phyloP scores from a whole-genome alignment of 2,329 filamentous ascomycete genomes.

The Fusarium sulawesiense region DNA sequence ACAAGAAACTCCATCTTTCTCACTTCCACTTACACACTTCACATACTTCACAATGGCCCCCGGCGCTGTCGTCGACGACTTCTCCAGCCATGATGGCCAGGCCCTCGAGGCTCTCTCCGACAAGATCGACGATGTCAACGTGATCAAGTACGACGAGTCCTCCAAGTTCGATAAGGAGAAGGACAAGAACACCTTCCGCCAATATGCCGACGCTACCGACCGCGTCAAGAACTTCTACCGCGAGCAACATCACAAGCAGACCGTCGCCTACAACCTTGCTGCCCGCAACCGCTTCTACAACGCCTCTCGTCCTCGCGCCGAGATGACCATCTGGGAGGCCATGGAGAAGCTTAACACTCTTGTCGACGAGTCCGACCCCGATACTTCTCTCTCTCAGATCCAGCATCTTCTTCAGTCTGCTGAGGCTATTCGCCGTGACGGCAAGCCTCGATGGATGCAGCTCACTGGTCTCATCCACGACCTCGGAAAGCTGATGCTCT shows the following conservation, averaged over 20 bases:
- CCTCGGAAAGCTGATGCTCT: slow-evolving; percentile 82
- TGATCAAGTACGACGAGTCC: slow-evolving; percentile 60
- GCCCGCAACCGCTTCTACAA: slow-evolving; percentile 71
- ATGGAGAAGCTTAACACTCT: slow-evolving; percentile 93
- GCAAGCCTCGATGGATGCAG: slow-evolving; percentile 86
- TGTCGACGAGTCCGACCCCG: slow-evolving; percentile 90
- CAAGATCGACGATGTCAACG: slow-evolving; percentile 63
- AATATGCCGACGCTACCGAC: slow-evolving; percentile 86
- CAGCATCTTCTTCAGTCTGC: slow-evolving; percentile 90
- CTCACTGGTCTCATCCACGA: slow-evolving; percentile 82
- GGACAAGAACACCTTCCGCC: slow-evolving; percentile 83
- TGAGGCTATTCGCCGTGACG: slow-evolving; percentile 88
- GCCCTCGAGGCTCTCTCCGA: slow-evolving; percentile 63
- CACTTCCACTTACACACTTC: slow-evolving; percentile 28
- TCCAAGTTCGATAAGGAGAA: slow-evolving; percentile 79
- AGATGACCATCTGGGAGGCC: slow-evolving; percentile 90
- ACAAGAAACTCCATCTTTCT: not conserved
- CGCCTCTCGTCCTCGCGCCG: slow-evolving; percentile 69
- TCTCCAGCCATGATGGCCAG: slow-evolving; percentile 39
- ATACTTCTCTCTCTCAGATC: slow-evolving; percentile 88
- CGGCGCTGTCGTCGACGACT: slow-evolving; percentile 41
- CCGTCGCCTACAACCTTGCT: slow-evolving; percentile 84
- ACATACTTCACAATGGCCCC: slow-evolving; percentile 44
- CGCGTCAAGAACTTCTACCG: slow-evolving; percentile 88
- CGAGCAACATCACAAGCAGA: slow-evolving; percentile 78